Conservation (phyloP, 2,329 filamentous ascomycete genomes). For the Leptodontidium sp. region DNA sequence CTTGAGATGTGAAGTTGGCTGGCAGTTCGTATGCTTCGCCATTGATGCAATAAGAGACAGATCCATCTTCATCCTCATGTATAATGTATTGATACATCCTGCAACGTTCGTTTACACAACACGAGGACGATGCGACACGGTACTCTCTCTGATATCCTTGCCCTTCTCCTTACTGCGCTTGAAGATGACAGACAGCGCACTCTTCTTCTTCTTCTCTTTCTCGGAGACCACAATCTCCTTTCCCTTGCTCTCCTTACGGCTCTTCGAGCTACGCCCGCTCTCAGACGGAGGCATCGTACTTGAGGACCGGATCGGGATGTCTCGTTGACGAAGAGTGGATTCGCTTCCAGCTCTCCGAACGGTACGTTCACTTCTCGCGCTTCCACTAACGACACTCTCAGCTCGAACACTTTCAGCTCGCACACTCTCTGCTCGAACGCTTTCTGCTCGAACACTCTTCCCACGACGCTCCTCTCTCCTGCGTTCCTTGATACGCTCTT, state of each 20-base stretch:
- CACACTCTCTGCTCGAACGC: conserved; percentile 1
- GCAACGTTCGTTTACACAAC: conserved; percentile 12
- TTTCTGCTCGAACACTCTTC: conserved; percentile 30
- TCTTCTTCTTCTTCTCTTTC: conserved; percentile 37
- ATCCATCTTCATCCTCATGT: neutral
- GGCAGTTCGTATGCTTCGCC: neutral
- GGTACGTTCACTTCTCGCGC: conserved; percentile 33
- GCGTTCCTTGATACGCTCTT: conserved; percentile 39
- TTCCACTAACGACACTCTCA: conserved; percentile 30
- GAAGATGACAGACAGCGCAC: conserved; percentile 30
- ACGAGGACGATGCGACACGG: conserved; percentile 21
- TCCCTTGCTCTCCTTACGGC: conserved; percentile 34
- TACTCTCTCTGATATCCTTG: conserved; percentile 37
- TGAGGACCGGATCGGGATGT: conserved; percentile 20
- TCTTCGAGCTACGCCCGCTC: conserved; percentile 38
- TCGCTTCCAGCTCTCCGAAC: conserved; percentile 45
- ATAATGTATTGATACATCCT: neutral
- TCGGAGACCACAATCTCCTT: conserved; percentile 45
- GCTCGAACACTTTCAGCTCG: conserved; percentile 31
- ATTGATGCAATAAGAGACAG: too few species aligned
- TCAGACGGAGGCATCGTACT: conserved; percentile 38
- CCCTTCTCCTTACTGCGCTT: conserved; percentile 43
- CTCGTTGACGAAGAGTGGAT: conserved; percentile 29
- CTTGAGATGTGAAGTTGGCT: neutral
- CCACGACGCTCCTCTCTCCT: conserved; percentile 36